Base-by-base conservation (phyloP, 2,329 filamentous ascomycete species). In the Grosmannia clavigera region DNA sequence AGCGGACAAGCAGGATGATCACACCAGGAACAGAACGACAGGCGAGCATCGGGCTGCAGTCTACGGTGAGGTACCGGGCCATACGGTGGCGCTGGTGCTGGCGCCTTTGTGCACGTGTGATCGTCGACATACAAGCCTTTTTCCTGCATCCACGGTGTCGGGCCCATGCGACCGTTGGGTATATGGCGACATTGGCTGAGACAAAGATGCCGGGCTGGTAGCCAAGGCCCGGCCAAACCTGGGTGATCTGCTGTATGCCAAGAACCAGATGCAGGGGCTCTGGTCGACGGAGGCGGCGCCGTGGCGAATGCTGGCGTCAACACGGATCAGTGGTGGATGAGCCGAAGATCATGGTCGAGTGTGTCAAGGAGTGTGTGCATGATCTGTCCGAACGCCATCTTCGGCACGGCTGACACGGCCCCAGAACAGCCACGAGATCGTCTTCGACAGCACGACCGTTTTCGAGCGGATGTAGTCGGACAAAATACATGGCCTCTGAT, bases 251-350 rank as follows among this genome's bases (percentile, higher is more conserved):
- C 75, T 74, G 66, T 75, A 81, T 62, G 70, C 79, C 65, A 85
- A 85, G 71, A 79, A 82, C 64, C 73, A 81, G 25, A 79, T 83
- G 72, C 81, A 77, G 25, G 82, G 80, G 2, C 70, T 85, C 56
- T 84, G 80, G 78, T 73, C 72, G 29, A 65, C 69, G 10, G 67
- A 67, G 12, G 77, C 76, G 53, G 70, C 72, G 9, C 70, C 80
- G 54, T 74, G 73, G 59, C 68, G 69, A 48, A 75, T 72, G 48
- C 67, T 83, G 57, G 82, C 0, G 81, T 83, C 14, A 84, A 85
- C 65, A 83, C 81, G 3, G 81, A 85, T 68, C 81, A 83, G 66
- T 84, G 81, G 22, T 22, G 22, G 22, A 22, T 66, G 81, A 85
- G 9, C 72, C 78, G 27, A 79, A 79, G 1, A 83, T 79, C 3